Conservation (phyloP, 192 early-diverging fungal species). For the Coemansia sp. region DNA sequence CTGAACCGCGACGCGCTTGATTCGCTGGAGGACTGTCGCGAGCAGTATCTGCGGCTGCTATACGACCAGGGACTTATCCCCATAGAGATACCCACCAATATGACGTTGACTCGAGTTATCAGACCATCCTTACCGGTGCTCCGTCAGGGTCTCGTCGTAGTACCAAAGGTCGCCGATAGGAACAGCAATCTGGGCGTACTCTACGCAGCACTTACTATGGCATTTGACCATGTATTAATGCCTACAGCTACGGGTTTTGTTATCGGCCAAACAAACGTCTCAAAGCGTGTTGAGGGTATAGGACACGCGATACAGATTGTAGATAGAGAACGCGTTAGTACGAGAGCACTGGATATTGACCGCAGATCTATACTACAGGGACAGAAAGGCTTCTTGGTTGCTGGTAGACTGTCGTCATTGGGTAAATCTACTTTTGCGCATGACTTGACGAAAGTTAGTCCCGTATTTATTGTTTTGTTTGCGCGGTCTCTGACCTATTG, state of each 20-base stretch:
- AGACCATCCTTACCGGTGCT: neutral
- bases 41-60: constrained; percentile 33
- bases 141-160: constrained; percentile 13
- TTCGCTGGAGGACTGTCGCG: constrained; percentile 33
- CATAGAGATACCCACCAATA: neutral
- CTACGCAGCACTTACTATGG: constrained; percentile 29
- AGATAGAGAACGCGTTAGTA: constrained; percentile 21
- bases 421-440: constrained; percentile 17
- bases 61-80: constrained; percentile 15
- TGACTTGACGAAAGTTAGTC: constrained; percentile 13
- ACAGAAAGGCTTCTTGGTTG: neutral
- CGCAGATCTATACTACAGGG: too few relatives aligned
- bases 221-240: constrained; percentile 33
- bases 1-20: constrained; percentile 26
- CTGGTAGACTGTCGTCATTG: constrained; percentile 16
- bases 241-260: neutral
- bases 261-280: constrained; percentile 20
- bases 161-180: constrained; percentile 16
- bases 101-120: neutral
- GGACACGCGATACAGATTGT: constrained; percentile 19
- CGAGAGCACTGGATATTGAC: constrained; percentile 15
- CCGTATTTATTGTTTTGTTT: constrained; percentile 15
- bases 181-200: constrained; percentile 17
- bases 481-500: constrained; percentile 24
- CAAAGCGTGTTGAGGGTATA: constrained; percentile 16